Base-by-base conservation (phyloP, 2,329 filamentous ascomycete genomes). In the Diaporthe destruens region DNA sequence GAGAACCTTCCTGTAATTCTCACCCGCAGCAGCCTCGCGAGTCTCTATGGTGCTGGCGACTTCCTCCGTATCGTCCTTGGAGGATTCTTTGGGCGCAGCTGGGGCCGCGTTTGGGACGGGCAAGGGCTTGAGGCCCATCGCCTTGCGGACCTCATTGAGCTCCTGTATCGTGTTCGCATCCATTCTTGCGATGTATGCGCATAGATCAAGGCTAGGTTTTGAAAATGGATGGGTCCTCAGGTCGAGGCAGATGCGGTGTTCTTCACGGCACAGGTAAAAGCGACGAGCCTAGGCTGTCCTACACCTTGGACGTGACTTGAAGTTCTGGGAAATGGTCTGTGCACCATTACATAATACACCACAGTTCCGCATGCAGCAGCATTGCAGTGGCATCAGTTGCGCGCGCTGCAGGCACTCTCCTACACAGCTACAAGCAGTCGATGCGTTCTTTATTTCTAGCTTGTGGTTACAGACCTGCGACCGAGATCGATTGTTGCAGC, bases 81-180 rank as follows among this genome's bases (percentile, higher is more conserved):
- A 83, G 76, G 75, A 79, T 73, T 79, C 77, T 74, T 79, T 80
- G 79, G 81, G 82, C 71, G 78, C 81, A 72, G 79, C 78, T 57
- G 80, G 80, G 56, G 83, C 82, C 72, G 87, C 87, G 76, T 94
- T 94, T 34, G 95, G 93, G 14, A 97, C 93, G 32, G 95, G 94
- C 79, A 98, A 85, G 34, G 95, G 95, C 80, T 96, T 94, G 86
- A 98, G 91, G 79, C 96, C 96, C 85, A 98, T 90, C 65, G 94
- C 94, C 78, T 92, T 87, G 78, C 96, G 94, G 79, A 98, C 92
- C 80, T 95, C 93, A 85, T 98, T 98, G 76, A 94, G 94, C 87
- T 98, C 95, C 83, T 97, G 94, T 80, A 98, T 95, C 36, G 93
- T 92, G 56, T 94, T 90, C 77, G 91, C 86, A 81, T 92, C 90